Evolutionary conservation across 495 filamentous ascomycete genomes (phyloP).

Genomic region (Niebla homalea): DNA sequence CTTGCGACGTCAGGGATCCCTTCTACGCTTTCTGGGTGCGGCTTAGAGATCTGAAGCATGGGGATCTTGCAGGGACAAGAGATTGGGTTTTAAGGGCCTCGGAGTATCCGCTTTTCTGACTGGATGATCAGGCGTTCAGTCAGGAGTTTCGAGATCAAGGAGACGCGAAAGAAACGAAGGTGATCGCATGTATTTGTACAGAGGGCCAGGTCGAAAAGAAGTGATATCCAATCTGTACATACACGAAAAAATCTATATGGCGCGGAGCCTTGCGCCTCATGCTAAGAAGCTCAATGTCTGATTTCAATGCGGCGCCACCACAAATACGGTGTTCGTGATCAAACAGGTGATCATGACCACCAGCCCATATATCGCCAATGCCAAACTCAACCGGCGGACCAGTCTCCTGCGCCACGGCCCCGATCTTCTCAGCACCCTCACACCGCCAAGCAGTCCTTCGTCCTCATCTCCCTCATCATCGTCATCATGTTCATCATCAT

Average conservation of each 20-base stretch:
- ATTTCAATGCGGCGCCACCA: constrained; percentile 28
- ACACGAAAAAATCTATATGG: no score
- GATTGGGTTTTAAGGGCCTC: no score
- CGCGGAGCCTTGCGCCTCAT: neutral
- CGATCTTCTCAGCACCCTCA: constrained; percentile 26
- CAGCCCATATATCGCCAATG: constrained; percentile 67
- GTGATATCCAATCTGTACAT: neutral
- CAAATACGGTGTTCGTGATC: constrained; percentile 66
- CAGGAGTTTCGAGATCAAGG: no score
- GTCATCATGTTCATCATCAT: constrained; percentile 49
- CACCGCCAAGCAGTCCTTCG: constrained; percentile 21
- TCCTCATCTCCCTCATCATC: constrained; percentile 28
- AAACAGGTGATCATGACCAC: constrained; percentile 85
- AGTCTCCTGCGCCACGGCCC: constrained; percentile 45
- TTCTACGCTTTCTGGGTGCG: no score
- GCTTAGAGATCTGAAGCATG: no score
- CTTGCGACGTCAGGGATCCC: no score
- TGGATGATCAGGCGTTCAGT: no score
- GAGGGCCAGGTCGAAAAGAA: neutral
- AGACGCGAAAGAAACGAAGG: no score
- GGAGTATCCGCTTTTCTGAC: no score
- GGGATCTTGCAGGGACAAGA: no score
- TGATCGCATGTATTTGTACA: no score
- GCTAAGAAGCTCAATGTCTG: neutral
- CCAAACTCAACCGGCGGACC: constrained; percentile 59